Conservation (phyloP, 306 rosid species). For the Cercis canadensis region DNA sequence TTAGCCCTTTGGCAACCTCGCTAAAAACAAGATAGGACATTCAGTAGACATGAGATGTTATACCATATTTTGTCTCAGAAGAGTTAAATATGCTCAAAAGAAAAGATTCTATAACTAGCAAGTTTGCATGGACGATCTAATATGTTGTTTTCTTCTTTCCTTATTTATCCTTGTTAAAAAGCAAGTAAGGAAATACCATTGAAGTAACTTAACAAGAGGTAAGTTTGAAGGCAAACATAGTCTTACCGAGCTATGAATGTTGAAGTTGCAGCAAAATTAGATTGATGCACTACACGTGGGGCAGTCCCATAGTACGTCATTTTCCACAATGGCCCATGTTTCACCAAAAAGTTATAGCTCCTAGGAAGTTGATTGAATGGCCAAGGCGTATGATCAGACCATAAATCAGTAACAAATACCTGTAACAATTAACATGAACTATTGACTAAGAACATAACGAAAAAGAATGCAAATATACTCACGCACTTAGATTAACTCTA, state of each 20-base stretch:
- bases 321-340: constrained; percentile 89
- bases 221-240: constrained; percentile 17
- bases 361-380: constrained; percentile 95
- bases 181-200: background rate
- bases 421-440: constrained; percentile 35
- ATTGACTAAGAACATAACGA: constrained; percentile 3
- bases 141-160: too few relatives aligned
- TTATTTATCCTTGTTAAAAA: too few relatives aligned
- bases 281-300: constrained; percentile 88
- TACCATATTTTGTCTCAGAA: constrained; percentile 16
- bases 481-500: background rate
- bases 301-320: constrained; percentile 90
- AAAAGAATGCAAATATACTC: background rate
- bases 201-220: constrained; percentile 6
- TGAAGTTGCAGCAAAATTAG: constrained; percentile 90
- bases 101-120: constrained; percentile 11
- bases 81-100: constrained; percentile 6
- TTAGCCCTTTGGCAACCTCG: constrained; percentile 85
- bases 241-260: constrained; percentile 94
- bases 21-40: constrained; percentile 40
- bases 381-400: constrained; percentile 99
- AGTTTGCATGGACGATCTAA: constrained; percentile 1
- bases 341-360: constrained; percentile 97
- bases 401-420: constrained; percentile 95
- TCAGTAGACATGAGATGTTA: background rate